Evolutionary conservation across 352 stramenopile species (phyloP).

Genomic region (Pythium aristosporum): DNA sequence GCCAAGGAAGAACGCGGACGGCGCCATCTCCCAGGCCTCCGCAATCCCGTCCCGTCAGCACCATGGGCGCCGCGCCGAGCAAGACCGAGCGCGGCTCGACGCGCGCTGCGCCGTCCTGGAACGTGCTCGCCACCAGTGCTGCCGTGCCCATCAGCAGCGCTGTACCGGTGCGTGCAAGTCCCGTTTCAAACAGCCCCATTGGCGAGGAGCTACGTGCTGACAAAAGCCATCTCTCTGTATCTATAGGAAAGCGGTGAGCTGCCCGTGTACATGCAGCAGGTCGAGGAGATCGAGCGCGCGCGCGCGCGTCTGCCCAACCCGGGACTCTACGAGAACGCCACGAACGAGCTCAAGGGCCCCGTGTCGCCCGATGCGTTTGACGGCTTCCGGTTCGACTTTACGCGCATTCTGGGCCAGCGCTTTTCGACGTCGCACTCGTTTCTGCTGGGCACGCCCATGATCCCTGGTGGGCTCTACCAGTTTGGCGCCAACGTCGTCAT

Average conservation of each 20-base stretch:
- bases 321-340: conserved; percentile 81
- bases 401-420: conserved; percentile 71
- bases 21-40: conserved; percentile 12
- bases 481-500: conserved; percentile 84
- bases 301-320: conserved; percentile 70
- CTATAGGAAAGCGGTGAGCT: conserved; percentile 40
- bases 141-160: conserved; percentile 20
- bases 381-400: conserved; percentile 87
- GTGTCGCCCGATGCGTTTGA: conserved; percentile 83
- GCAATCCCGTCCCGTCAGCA: not conserved
- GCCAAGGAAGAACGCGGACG: conserved; percentile 17
- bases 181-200: conserved; percentile 1
- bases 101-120: conserved; percentile 29
- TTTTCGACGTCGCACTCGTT: conserved; percentile 87
- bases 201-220: not conserved
- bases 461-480: conserved; percentile 82
- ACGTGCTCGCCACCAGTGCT: conserved; percentile 69
- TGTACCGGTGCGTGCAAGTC: conserved; percentile 39
- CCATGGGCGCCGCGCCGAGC: conserved; percentile 58
- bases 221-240: not conserved
- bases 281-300: conserved; percentile 80
- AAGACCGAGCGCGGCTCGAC: conserved; percentile 29
- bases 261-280: conserved; percentile 80
- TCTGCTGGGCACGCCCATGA: conserved; percentile 79
- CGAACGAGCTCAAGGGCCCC: conserved; percentile 79